These are phyloP conservation scores for Omphalea diandra DNA, from an alignment of 441 rosid genomes.

Conservation along the genomic window DNA sequence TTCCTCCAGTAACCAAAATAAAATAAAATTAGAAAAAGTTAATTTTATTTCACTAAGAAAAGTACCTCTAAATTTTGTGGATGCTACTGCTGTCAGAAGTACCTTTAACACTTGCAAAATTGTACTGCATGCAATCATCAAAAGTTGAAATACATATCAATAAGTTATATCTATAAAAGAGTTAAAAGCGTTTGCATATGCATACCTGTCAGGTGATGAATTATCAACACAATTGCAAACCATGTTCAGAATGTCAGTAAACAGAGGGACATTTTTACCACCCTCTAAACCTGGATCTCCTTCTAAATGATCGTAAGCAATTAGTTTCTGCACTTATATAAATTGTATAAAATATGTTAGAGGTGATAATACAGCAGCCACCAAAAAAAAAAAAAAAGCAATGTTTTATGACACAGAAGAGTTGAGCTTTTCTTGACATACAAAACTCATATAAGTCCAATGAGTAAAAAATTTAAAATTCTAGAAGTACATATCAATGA, in stretches of 20 bases:
- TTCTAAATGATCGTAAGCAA: slow-evolving; percentile 98
- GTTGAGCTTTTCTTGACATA: slow-evolving; percentile 8
- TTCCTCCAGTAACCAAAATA: not conserved
- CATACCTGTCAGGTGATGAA: slow-evolving; percentile 95
- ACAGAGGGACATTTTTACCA: slow-evolving; percentile 78
- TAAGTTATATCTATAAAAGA: slow-evolving; percentile 20
- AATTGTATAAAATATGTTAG: slow-evolving; percentile 30
- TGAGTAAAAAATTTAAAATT: not conserved
- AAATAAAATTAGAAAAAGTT: not conserved
- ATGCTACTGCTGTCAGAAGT: slow-evolving; percentile 96
- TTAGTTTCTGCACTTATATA: slow-evolving; percentile 69
- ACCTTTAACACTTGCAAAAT: slow-evolving; percentile 93
- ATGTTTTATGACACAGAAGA: slow-evolving; percentile 10
- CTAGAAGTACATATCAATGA: slow-evolving; percentile 5
- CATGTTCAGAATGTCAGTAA: slow-evolving; percentile 93
- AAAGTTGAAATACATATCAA: slow-evolving; percentile 28
- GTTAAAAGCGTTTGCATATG: slow-evolving; percentile 15
- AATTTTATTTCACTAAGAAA: slow-evolving; percentile 13
- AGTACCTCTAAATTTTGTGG: slow-evolving; percentile 89
- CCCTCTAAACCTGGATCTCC: slow-evolving; percentile 98
- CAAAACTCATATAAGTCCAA: not conserved
- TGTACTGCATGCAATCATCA: slow-evolving; percentile 65
- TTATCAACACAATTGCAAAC: slow-evolving; percentile 91
- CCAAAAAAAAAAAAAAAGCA: not conserved
- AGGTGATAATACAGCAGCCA: not conserved